Percentiles rank a stretch among this genome's conserved stretches.
Evolutionary conservation across 352 stramenopile species (phyloP).

Genomic region (Phytophthora colocasiae): DNA sequence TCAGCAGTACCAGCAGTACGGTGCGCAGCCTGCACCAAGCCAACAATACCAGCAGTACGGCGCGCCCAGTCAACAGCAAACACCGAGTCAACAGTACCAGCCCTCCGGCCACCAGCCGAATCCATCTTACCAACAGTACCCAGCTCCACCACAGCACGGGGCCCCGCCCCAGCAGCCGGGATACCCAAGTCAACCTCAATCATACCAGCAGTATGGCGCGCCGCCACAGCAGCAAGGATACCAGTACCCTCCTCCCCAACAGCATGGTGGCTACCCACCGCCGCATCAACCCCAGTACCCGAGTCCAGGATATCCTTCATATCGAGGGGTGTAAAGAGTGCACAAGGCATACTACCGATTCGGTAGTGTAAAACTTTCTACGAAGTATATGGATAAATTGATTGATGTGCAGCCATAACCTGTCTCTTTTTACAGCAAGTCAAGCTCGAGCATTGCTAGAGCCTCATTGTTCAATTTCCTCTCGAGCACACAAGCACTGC

Average conservation of each 20-base stretch:
- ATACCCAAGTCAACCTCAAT: constrained; percentile 10
- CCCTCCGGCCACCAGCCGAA: no score
- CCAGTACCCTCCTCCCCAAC: constrained; percentile 34
- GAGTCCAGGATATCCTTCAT: constrained; percentile 38
- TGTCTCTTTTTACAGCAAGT: neutral
- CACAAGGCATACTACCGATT: no score
- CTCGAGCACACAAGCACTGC: constrained; percentile 3
- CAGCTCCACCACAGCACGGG: constrained; percentile 9
- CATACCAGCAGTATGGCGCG: constrained; percentile 14
- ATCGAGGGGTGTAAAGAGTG: constrained; percentile 24
- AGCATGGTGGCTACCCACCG: constrained; percentile 38
- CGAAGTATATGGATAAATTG: no score
- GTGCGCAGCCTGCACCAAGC: no score
- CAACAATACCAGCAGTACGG: neutral
- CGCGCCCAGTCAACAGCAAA: neutral
- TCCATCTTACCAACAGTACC: no score
- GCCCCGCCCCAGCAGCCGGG: constrained; percentile 4
- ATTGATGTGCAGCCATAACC: no score
- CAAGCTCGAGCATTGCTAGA: no score
- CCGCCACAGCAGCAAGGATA: constrained; percentile 35
- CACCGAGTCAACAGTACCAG: no score
- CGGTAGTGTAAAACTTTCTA: no score
- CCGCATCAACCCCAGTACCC: constrained; percentile 31
- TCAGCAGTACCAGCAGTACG: neutral
- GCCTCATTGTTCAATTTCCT: constrained; percentile 46